Conservation (phyloP, 768 basidiomycete species). For the Suillus weaverae region DNA sequence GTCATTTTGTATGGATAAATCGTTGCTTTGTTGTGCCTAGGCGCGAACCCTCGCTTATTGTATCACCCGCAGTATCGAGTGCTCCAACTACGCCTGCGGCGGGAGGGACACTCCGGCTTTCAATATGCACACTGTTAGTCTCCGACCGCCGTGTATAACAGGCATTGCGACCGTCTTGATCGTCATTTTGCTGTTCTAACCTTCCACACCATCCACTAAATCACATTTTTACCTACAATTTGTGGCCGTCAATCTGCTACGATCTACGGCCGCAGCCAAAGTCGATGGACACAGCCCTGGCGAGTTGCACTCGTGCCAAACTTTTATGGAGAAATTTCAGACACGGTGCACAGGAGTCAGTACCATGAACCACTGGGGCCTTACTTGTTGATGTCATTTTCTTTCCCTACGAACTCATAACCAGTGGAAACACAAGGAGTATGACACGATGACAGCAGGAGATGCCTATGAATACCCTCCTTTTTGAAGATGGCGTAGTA, state of each 20-base stretch:
- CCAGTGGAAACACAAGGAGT: background rate
- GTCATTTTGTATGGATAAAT: background rate
- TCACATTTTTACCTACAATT: background rate
- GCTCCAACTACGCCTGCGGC: background rate
- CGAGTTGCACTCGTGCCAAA: background rate
- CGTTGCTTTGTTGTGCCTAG: background rate
- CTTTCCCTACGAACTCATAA: background rate
- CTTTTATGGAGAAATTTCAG: background rate
- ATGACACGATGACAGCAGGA: background rate
- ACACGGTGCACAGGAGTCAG: background rate
- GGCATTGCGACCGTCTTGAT: background rate
- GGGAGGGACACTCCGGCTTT: background rate
- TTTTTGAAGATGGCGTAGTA: background rate
- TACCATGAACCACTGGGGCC: background rate
- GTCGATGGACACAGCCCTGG: background rate
- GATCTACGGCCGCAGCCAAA: background rate
- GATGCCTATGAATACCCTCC: background rate
- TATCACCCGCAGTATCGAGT: too few species aligned
- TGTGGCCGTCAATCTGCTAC: background rate
- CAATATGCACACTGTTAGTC: background rate
- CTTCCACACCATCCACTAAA: too few species aligned
- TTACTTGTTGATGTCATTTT: too few species aligned
- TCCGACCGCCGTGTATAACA: background rate
- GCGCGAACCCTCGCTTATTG: background rate
- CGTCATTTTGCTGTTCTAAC: background rate